Base-by-base conservation (phyloP, 2,329 filamentous ascomycete species). In the Phyllosticta citriasiana region DNA sequence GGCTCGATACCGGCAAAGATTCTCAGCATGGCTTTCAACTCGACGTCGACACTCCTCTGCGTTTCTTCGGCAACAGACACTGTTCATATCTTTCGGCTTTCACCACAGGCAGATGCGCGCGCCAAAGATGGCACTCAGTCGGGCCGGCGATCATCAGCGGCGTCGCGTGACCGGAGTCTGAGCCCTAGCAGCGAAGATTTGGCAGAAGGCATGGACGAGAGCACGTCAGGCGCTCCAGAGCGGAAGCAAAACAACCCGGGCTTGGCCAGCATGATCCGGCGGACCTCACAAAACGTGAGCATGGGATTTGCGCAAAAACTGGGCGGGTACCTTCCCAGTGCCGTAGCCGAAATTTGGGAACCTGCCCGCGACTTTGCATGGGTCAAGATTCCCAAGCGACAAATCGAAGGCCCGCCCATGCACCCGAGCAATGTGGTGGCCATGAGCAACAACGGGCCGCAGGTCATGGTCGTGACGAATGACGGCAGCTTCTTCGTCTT, bases 1-100 rank as follows among this genome's bases (percentile, higher is more conserved):
- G 94, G 94, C 53, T 97, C 93, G 2, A 97, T 97, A 74, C 94
- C 94, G 0, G 92, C 92, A 1, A 88, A 90, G 51, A 99, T 99
- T 67, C 97, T 92, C 77, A 96, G 91, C 83, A 97, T 99, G 91
- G 96, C 92, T 1, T 99, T 99, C 77, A 99, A 99, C 74, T 86
- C 91, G 57, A 91, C 89, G 63, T 96, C 92, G 2, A 96, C 92
- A 1, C 80, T 99, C 10, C 83, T 99, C 40, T 97, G 92, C 70
- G 92, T 99, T 51, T 97, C 94, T 4, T 97, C 93, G 2, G 92
- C 91, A 1, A 96, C 92, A 0, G 94, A 99, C 70, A 99, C 94
- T 0, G 88, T 99, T 9, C 94, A 99, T 72, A 91, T 99, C 57
- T 99, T 99, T 78, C 90, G 92, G 60, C 81, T 99, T 58, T 55